Percentiles rank a stretch among this genome's conserved stretches.
These are phyloP conservation scores for Termitomyces sp. DNA, from an alignment of 768 basidiomycete genomes.

Conservation along the genomic window DNA sequence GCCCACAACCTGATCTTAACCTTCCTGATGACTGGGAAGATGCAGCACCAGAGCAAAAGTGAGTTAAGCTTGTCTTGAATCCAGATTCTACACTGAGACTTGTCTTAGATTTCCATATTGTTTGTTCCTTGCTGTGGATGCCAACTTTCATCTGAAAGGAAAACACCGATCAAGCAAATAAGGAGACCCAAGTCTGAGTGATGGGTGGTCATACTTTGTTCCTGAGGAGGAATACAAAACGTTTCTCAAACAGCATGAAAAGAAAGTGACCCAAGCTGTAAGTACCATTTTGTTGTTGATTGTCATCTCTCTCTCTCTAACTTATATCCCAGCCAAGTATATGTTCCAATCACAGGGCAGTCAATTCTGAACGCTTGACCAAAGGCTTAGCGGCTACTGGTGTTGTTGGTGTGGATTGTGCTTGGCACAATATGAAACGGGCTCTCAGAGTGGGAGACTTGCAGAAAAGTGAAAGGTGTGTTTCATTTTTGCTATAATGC, in stretches of 20 bases:
- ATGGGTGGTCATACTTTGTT: slow-evolving; percentile 15
- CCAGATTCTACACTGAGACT: neutral
- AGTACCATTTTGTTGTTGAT: neutral
- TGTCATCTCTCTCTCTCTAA: no score
- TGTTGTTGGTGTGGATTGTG: slow-evolving; percentile 3
- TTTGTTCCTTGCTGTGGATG: slow-evolving; percentile 12
- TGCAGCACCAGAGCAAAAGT: slow-evolving; percentile 9
- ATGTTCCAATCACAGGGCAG: slow-evolving; percentile 20
- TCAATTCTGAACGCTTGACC: slow-evolving; percentile 14
- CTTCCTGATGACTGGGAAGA: slow-evolving; percentile 20
- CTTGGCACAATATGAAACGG: slow-evolving; percentile 5
- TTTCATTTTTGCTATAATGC: neutral
- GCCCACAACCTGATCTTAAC: slow-evolving; percentile 26
- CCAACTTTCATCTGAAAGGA: slow-evolving; percentile 11
- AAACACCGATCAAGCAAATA: slow-evolving; percentile 4
- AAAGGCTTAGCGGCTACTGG: slow-evolving; percentile 16
- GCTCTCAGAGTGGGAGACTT: slow-evolving; percentile 4
- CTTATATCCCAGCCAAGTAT: slow-evolving; percentile 10
- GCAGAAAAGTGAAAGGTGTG: slow-evolving; percentile 15
- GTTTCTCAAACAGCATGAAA: slow-evolving; percentile 7
- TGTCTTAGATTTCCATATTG: slow-evolving; percentile 1
- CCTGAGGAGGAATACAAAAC: slow-evolving; percentile 8
- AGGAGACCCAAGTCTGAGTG: slow-evolving; percentile 8
- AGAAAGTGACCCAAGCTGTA: slow-evolving; percentile 5
- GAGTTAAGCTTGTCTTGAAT: neutral